Evolutionary conservation across 495 filamentous ascomycete species (phyloP).

Genomic region (Podospora comata): DNA sequence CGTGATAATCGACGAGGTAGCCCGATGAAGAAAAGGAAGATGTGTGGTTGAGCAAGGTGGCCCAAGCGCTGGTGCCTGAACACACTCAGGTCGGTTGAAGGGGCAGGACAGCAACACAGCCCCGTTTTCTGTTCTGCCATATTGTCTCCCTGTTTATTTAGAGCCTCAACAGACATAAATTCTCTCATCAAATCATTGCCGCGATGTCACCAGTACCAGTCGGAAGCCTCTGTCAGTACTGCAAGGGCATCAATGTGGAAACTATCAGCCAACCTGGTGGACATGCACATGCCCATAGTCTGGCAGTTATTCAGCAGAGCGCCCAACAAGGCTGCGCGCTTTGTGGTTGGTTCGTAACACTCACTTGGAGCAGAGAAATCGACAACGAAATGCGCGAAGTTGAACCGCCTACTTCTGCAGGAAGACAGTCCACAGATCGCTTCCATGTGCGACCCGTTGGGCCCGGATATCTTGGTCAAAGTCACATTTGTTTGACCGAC

Average conservation of each 20-base stretch:
- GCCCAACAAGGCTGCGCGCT: background rate
- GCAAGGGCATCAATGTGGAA: slow-evolving; percentile 3
- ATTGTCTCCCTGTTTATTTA: background rate
- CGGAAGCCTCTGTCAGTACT: background rate
- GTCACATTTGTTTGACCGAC: too few relatives aligned
- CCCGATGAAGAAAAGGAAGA: too few relatives aligned
- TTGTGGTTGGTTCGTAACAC: background rate
- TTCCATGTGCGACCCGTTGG: background rate
- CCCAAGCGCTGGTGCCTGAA: too few relatives aligned
- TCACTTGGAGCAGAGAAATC: background rate
- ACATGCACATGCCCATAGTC: background rate
- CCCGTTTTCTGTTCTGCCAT: background rate
- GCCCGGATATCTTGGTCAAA: too few relatives aligned
- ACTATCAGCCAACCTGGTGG: slow-evolving; percentile 1
- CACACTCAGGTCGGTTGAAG: background rate
- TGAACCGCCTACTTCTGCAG: background rate
- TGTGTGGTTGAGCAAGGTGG: too few relatives aligned
- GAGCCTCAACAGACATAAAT: background rate
- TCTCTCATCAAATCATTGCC: too few relatives aligned
- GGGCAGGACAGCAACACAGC: background rate
- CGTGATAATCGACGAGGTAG: too few relatives aligned
- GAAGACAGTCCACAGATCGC: background rate
- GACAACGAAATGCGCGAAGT: background rate
- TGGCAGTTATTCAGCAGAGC: background rate
- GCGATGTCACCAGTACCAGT: background rate